Evolutionary conservation across 225 moss, liverwort and hornwort species (phyloP).

Genomic region (Climacium dendroides): DNA sequence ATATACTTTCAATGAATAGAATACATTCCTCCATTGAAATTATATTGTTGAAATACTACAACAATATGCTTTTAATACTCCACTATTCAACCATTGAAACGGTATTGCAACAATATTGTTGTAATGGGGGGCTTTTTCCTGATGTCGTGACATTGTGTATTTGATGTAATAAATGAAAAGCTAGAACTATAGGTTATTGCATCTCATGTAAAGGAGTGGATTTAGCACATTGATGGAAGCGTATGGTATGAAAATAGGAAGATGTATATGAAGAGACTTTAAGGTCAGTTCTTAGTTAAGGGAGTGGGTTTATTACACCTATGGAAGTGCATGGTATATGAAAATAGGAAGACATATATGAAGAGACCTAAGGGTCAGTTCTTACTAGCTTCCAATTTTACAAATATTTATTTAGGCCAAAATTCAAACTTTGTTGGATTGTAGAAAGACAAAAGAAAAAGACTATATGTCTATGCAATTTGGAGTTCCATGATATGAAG

Average conservation of each 20-base stretch:
- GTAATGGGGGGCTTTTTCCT: too few species aligned
- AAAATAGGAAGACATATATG: background rate
- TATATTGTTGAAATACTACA: too few species aligned
- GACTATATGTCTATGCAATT: rapidly evolving
- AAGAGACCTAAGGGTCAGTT: background rate
- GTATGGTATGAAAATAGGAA: rapidly evolving
- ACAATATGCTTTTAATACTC: too few species aligned
- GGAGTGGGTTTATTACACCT: background rate
- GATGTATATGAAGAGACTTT: background rate
- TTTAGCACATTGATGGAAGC: background rate
- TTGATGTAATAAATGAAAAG: too few species aligned
- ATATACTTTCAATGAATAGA: too few species aligned
- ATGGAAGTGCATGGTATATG: background rate
- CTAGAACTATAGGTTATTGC: too few species aligned
- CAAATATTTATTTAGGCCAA: background rate
- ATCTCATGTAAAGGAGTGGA: too few species aligned
- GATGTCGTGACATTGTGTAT: too few species aligned
- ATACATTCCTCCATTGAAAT: too few species aligned
- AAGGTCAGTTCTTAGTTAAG: background rate
- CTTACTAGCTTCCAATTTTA: background rate
- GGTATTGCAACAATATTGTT: too few species aligned
- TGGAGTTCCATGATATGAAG: background rate
- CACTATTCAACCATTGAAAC: too few species aligned
- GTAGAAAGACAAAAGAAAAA: background rate
- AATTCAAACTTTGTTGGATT: background rate